phyloP scores from a whole-genome alignment of 805 yeast species.

The Candida alai region DNA sequence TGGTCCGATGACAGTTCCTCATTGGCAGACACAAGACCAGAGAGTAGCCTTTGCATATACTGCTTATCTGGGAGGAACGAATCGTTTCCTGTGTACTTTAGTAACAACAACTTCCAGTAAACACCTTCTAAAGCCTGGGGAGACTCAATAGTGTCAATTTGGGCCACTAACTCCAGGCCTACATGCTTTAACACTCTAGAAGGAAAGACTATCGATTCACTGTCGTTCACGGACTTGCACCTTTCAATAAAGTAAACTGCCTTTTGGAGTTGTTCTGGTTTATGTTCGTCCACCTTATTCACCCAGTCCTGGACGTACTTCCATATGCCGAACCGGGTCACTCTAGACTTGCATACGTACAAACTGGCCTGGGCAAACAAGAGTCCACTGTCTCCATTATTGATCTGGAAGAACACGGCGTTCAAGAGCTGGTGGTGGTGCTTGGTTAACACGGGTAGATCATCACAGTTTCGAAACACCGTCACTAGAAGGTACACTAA shows the following conservation, averaged over 20 bases:
- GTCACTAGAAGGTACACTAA: conserved; percentile 46
- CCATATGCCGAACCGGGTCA: conserved; percentile 39
- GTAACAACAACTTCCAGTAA: conserved; percentile 51
- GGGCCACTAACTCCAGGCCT: no score
- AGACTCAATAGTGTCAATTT: no score
- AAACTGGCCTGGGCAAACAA: conserved; percentile 46
- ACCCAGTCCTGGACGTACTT: conserved; percentile 48
- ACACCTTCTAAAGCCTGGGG: no score
- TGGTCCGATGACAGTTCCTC: no score
- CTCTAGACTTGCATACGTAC: conserved; percentile 40
- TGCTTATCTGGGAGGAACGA: no score
- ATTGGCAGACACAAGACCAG: no score
- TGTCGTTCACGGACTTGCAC: neutral
- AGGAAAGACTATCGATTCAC: no score
- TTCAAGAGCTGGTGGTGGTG: conserved; percentile 43
- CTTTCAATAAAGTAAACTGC: conserved; percentile 22
- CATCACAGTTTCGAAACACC: conserved; percentile 53
- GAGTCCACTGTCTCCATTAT: conserved; percentile 36
- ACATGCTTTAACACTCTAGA: no score
- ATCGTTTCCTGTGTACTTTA: no score
- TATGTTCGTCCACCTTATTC: conserved; percentile 18
- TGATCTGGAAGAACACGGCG: conserved; percentile 21
- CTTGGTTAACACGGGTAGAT: conserved; percentile 40
- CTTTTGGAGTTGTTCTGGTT: conserved; percentile 23
- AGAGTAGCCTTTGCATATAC: no score